Base-by-base conservation (phyloP, 179 eudicot species). In the Sideroxylon spinosum region DNA sequence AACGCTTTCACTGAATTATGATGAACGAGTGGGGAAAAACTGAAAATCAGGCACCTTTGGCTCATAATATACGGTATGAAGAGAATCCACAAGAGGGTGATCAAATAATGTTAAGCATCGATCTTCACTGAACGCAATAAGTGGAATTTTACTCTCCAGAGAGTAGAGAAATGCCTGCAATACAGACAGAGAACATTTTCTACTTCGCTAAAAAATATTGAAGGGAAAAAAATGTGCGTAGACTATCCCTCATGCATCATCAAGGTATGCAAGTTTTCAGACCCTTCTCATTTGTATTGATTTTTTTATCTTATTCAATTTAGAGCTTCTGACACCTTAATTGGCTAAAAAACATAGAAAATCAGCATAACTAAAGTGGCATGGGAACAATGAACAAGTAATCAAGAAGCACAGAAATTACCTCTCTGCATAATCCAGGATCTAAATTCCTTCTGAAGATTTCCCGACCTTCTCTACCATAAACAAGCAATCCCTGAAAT, bases 401-500 rank as follows among this genome's bases (percentile, higher is more conserved):
- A 52, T 52, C 56, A 52, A 2, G 44, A 37, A 37, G 44, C 44
- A 3, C 44, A 37, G 6, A 37, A 37, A 80, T 76, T 86, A 95
- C 98, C 97, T 95, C 89, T 81, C 87, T 85, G 89, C 97, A 95
- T 80, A 95, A 81, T 76, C 73, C 32, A 66, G 90, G 88, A 84
- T 93, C 93, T 78, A 95, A 87, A 79, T 80, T 89, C 80, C 88
- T 88, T 88, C 92, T 88, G 68, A 82, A 89, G 71, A 95, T 93
- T 86, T 95, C 98, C 66, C 75, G 90, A 71, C 98, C 98, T 87
- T 91, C 91, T 79, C 68, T 90, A 76, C 97, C 98, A 85, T 95
- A 95, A 61, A 95, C 95, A 81, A 93, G 88, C 86, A 95, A 88
- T 65, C 97, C 98, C 97, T 93, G 85, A 7, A 71, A 87, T 44